Percentiles rank a stretch among this genome's conserved stretches.
Evolutionary conservation across 805 yeast species (phyloP).

Genomic region (Sugiyamaella smithiae): DNA sequence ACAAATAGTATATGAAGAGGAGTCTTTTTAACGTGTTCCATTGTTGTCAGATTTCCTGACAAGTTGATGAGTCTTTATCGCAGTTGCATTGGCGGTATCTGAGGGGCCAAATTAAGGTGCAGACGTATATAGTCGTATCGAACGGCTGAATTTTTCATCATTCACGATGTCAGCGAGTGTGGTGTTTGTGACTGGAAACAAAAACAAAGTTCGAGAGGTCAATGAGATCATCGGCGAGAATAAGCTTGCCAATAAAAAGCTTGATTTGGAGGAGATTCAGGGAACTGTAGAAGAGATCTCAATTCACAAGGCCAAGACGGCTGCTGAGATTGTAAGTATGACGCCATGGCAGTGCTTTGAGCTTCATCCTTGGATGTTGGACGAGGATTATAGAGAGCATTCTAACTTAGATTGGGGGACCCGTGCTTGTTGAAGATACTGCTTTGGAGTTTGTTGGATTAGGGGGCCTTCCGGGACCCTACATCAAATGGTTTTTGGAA

Average conservation of each 20-base stretch:
- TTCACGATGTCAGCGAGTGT: background rate
- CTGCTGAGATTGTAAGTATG: slow-evolving; percentile 50
- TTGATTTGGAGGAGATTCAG: slow-evolving; percentile 90
- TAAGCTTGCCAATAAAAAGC: slow-evolving; percentile 54
- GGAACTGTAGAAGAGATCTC: slow-evolving; percentile 84
- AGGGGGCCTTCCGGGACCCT: slow-evolving; percentile 91
- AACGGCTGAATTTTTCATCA: too few species aligned
- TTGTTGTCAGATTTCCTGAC: background rate
- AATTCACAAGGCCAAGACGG: slow-evolving; percentile 70
- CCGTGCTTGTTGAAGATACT: slow-evolving; percentile 94
- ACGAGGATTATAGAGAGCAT: too few species aligned
- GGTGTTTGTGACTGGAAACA: slow-evolving; percentile 59
- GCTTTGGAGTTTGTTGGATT: slow-evolving; percentile 80
- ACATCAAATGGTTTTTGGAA: slow-evolving; percentile 73
- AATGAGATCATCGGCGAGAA: slow-evolving; percentile 55
- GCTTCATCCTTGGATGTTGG: too few species aligned
- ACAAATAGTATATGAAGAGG: background rate
- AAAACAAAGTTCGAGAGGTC: slow-evolving; percentile 84
- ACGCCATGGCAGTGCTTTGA: background rate
- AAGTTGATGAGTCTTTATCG: too few species aligned
- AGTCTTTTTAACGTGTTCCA: background rate
- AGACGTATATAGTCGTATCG: too few species aligned
- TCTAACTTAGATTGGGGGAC: slow-evolving; percentile 49
- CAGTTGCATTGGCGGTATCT: too few species aligned
- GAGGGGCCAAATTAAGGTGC: too few species aligned